Evolutionary conservation across 305 asterid species (phyloP).

Genomic region (Fraxinus velutina): DNA sequence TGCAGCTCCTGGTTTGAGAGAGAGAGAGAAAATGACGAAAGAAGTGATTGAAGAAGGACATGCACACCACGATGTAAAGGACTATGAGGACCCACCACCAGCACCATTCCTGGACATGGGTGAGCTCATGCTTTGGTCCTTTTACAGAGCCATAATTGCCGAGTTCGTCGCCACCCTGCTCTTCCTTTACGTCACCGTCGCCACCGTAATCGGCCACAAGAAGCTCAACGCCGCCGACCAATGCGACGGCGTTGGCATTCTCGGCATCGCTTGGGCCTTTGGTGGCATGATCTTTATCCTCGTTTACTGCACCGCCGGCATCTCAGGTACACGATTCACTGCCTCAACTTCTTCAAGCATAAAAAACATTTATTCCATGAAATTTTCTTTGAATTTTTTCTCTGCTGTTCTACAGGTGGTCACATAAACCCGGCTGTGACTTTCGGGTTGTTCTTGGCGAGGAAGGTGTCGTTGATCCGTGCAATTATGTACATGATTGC

Average conservation of each 20-base stretch:
- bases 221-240: slow-evolving; percentile 38
- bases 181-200: slow-evolving; percentile 58
- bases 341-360: not conserved
- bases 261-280: slow-evolving; percentile 64
- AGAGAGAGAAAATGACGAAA: slow-evolving; percentile 34
- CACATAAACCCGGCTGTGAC: slow-evolving; percentile 21
- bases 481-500: slow-evolving; percentile 35
- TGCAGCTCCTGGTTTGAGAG: not conserved
- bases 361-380: not conserved
- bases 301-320: slow-evolving; percentile 67
- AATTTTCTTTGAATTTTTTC: not conserved
- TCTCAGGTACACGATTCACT: slow-evolving; percentile 35
- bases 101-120: slow-evolving; percentile 41
- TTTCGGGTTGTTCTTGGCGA: slow-evolving; percentile 23
- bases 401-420: not conserved
- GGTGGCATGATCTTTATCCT: slow-evolving; percentile 62
- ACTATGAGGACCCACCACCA: slow-evolving; percentile 63
- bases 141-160: slow-evolving; percentile 54
- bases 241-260: slow-evolving; percentile 58
- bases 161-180: slow-evolving; percentile 61
- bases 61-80: slow-evolving; percentile 33
- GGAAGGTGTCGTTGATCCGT: slow-evolving; percentile 42
- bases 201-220: slow-evolving; percentile 61
- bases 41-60: slow-evolving; percentile 42
- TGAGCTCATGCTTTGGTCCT: slow-evolving; percentile 53